These are phyloP conservation scores for Olyra latifolia DNA, from an alignment of 176 grass and related monocot species.

Conservation along the genomic window DNA sequence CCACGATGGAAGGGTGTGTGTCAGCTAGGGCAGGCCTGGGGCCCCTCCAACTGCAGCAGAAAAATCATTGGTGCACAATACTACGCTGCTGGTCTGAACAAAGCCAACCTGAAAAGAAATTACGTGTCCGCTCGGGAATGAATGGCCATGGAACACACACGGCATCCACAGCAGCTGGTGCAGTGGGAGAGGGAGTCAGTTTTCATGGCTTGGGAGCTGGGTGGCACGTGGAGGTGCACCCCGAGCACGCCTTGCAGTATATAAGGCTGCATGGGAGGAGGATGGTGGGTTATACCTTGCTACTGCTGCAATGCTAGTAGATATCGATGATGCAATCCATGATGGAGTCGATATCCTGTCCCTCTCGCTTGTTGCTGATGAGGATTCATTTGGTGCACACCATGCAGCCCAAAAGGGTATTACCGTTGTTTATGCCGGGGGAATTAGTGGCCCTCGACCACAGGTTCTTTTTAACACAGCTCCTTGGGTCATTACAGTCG, in stretches of 20 bases:
- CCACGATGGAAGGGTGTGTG: constrained; percentile 42
- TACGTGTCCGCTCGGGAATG: constrained; percentile 36
- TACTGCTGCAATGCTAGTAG: constrained; percentile 31
- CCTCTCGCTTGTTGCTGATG: neutral
- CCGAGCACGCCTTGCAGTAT: constrained; percentile 42
- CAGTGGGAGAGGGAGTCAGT: constrained; percentile 27
- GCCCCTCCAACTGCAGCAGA: constrained; percentile 24
- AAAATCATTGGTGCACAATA: constrained; percentile 41
- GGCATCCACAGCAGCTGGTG: constrained; percentile 26
- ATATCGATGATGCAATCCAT: constrained; percentile 51
- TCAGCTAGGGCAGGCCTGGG: constrained; percentile 40
- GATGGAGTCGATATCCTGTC: constrained; percentile 48
- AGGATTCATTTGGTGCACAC: constrained; percentile 23
- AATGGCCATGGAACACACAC: constrained; percentile 34
- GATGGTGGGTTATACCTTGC: neutral
- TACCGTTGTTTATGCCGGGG: constrained; percentile 40
- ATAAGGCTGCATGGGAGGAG: constrained; percentile 27
- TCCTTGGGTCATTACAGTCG: constrained; percentile 55
- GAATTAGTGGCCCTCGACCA: constrained; percentile 29
- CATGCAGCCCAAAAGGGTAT: constrained; percentile 50
- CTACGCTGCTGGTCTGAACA: constrained; percentile 34
- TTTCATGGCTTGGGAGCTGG: constrained; percentile 26
- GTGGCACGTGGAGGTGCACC: constrained; percentile 44
- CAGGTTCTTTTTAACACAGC: constrained; percentile 29
- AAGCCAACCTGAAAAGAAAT: neutral